Evolutionary conservation across 2,329 filamentous ascomycete species (phyloP), one percentile per base, ranked within the genome.

Genomic region (Fusarium robinianum): DNA sequence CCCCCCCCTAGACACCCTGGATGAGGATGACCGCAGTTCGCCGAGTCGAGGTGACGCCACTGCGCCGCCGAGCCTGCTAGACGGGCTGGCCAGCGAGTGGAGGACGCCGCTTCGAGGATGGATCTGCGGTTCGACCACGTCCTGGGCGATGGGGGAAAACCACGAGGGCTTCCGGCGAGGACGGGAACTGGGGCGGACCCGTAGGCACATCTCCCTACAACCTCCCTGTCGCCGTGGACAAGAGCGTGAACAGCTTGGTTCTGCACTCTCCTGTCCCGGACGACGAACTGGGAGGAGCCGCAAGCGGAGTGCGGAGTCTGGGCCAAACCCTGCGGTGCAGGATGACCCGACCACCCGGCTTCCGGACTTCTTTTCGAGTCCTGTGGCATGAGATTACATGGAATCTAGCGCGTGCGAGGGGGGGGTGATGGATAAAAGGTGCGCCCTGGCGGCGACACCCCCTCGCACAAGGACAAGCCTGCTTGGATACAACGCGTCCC

Each of bases 391-490:
- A 64, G 65, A 67, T 66, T 66, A n/a, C n/a, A 66, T 69, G 67
- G 63, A 62, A 62, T 56, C 46, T 54, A 51, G 54, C 61, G 55
- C 41, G 62, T 64, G 61, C 40, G 15, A 43, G 48, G 40, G 45
- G 36, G n/a, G n/a, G n/a, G n/a, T 46, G 53, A 44, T 49, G 41
- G 42, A 49, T 46, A 55, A 49, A 49, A 47, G 55, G 53, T 49
- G 46, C 52, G 61, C 64, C 64, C 64, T 50, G 65, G 66, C 15
- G 64, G 59, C 47, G 46, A 32, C 44, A 53, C n/a, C n/a, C 53
- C 50, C 61, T 61, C 54, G 46, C 58, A 62, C 60, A 63, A 67
- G 62, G 59, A 64, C 57, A 67, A 65, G 63, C 64, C 61, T 62
- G 62, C 57, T 65, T 55, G 57, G 58, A 58, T 63, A 61, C 51